Conservation (phyloP, 2,329 filamentous ascomycete species). For the Aspergillus floridensis region DNA sequence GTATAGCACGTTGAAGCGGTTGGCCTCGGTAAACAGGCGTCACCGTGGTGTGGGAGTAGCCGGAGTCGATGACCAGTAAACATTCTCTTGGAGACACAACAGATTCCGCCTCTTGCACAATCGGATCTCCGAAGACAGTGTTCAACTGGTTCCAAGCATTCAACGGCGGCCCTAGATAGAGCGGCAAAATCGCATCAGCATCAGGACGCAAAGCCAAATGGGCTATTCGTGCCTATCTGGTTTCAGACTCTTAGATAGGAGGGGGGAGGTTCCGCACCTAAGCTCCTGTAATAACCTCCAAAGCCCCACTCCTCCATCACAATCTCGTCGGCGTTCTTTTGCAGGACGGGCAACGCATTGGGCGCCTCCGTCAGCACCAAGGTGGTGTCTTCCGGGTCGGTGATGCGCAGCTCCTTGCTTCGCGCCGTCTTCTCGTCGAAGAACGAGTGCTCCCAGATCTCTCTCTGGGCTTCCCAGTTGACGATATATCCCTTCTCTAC, state of each 20-base stretch:
- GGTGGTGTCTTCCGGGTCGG: slow-evolving; percentile 75
- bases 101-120: slow-evolving; percentile 40
- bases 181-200: background rate
- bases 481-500: slow-evolving; percentile 94
- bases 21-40: slow-evolving; percentile 80
- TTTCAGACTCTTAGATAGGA: slow-evolving; percentile 7
- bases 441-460: slow-evolving; percentile 91
- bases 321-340: slow-evolving; percentile 91
- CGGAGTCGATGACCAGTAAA: slow-evolving; percentile 83
- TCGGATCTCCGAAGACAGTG: slow-evolving; percentile 62
- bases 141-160: slow-evolving; percentile 82
- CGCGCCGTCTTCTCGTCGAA: slow-evolving; percentile 66
- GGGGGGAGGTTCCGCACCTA: slow-evolving; percentile 53
- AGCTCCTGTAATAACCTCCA: slow-evolving; percentile 73
- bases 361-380: slow-evolving; percentile 82
- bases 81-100: slow-evolving; percentile 65
- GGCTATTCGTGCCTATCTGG: background rate
- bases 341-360: slow-evolving; percentile 75
- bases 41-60: slow-evolving; percentile 89
- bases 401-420: slow-evolving; percentile 40
- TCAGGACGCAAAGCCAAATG: background rate
- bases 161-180: slow-evolving; percentile 64
- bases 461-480: slow-evolving; percentile 94
- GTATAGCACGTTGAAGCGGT: slow-evolving; percentile 75
- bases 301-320: slow-evolving; percentile 98